These are phyloP conservation scores for Annulohypoxylon nitens DNA, from an alignment of 495 filamentous ascomycete genomes.

Conservation along the genomic window DNA sequence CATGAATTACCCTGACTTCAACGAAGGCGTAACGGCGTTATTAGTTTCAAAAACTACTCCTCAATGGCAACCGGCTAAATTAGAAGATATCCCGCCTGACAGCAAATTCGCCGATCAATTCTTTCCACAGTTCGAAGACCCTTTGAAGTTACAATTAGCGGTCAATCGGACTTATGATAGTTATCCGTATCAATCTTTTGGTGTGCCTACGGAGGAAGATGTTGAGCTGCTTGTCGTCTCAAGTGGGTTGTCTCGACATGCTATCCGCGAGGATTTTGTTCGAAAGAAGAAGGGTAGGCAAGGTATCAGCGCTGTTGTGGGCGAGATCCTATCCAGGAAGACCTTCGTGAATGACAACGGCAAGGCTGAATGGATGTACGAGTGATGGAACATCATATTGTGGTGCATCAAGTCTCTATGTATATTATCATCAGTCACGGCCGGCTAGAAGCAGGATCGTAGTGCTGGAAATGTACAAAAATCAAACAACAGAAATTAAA, in stretches of 20 bases:
- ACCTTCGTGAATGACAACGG: slow-evolving; percentile 53
- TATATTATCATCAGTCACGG: slow-evolving; percentile 25
- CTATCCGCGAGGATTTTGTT: slow-evolving; percentile 66
- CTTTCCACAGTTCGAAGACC: slow-evolving; percentile 57
- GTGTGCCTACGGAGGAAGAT: slow-evolving; percentile 81
- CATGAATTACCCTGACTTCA: slow-evolving; percentile 90
- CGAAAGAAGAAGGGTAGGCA: slow-evolving; percentile 60
- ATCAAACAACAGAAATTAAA: not conserved
- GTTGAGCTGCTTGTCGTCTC: slow-evolving; percentile 68
- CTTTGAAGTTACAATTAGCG: slow-evolving; percentile 64
- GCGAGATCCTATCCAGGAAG: slow-evolving; percentile 68
- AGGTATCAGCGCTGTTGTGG: slow-evolving; percentile 69
- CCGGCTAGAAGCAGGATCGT: slow-evolving; percentile 5
- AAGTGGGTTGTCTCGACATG: slow-evolving; percentile 51
- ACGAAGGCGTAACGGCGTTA: slow-evolving; percentile 82
- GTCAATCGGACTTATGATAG: slow-evolving; percentile 64
- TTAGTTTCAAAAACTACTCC: slow-evolving; percentile 75
- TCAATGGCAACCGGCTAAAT: slow-evolving; percentile 76
- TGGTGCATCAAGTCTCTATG: slow-evolving; percentile 30
- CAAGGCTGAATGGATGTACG: slow-evolving; percentile 55
- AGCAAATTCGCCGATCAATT: slow-evolving; percentile 73
- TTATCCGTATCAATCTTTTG: slow-evolving; percentile 74
- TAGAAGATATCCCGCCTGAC: slow-evolving; percentile 68
- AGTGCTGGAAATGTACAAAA: slow-evolving; percentile 21
- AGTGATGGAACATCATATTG: slow-evolving; percentile 28